Base-by-base conservation (phyloP, 495 filamentous ascomycete genomes). In the Cryomyces antarcticus region DNA sequence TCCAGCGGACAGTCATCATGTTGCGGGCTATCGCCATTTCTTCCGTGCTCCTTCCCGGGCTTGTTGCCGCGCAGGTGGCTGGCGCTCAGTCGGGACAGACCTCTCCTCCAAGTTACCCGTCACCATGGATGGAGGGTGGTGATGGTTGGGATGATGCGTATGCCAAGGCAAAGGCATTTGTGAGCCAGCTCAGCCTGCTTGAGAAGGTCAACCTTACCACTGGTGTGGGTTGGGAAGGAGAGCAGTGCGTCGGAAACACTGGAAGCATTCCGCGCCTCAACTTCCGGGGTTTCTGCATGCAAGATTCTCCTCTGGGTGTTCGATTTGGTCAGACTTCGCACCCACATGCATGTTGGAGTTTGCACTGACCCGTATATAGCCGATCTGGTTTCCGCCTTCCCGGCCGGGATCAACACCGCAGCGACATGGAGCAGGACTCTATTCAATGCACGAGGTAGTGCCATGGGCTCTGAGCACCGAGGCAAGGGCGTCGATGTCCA, bases 191-290 rank as follows among this genome's bases (percentile, higher is more conserved):
- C 57, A 94, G 85, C 0, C 61, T 94, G 45, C 61, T 77, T 7
- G 86, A 94, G 65, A 94, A 94, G 66, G 80, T 93, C 56, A 95
- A 95, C 52, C 52, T 95, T 46, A 93, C 86, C 1, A 93, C 83
- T 7, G 86, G 86, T 57, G 67, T 78, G 47, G 85, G 85, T 9
- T 93, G 85, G 85, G 54, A 69, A 50, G 64, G 69, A 28, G 82
- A 80, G 45, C 69, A 70, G 52, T 93, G 85, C 54, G 86, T 94
- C 10, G 86, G 86, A 39, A 73, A 93, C 46, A 66, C 62, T 34
- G 82, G 82, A 3, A 54, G 73, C 5, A 70, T 82, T 43, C 75
- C 72, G 39, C 73, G 88, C 46, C 69, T 94, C n/a, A 79, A 78
- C 35, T 79, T 95, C 55, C 72, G 70, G 43, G 70, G 75, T 31